A percentile compares a stretch with the other conserved stretches of the same genome.
phyloP scores from a whole-genome alignment of 805 yeast species.

The Pichia nanzhaoensis region DNA sequence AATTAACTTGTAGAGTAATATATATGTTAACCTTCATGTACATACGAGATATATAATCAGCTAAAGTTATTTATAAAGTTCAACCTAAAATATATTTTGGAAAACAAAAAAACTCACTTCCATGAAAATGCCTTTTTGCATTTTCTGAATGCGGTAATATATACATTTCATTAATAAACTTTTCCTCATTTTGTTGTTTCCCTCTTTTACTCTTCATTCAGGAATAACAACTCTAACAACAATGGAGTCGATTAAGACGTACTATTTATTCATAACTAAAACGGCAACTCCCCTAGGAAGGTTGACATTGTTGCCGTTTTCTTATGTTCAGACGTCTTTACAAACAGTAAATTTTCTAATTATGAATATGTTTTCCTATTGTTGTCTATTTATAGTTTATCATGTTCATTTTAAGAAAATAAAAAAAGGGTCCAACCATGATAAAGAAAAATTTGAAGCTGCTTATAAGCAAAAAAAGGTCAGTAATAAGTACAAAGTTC shows the following conservation, averaged over 20 bases:
- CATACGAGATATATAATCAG: background rate
- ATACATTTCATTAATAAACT: background rate
- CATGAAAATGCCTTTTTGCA: constrained; percentile 3
- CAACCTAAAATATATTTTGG: background rate
- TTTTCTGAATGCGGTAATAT: constrained; percentile 1
- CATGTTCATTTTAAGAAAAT: constrained; percentile 21
- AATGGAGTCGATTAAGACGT: constrained; percentile 8
- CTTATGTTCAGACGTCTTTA: constrained; percentile 15
- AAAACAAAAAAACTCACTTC: no score
- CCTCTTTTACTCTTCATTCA: background rate
- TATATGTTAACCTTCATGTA: constrained; percentile 1
- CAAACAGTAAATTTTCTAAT: constrained; percentile 18
- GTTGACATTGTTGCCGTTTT: constrained; percentile 20
- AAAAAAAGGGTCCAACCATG: constrained; percentile 20
- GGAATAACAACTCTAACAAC: no score
- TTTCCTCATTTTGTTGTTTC: background rate
- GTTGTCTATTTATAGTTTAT: constrained; percentile 18
- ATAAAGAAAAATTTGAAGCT: constrained; percentile 17
- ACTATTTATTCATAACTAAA: constrained; percentile 4
- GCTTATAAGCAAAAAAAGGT: constrained; percentile 18
- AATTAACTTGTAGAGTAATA: background rate
- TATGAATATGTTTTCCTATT: constrained; percentile 15
- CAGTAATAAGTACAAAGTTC: constrained; percentile 16
- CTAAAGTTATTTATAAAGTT: background rate
- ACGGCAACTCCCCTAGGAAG: constrained; percentile 21